These are phyloP conservation scores for Triglochin maritima DNA, from an alignment of 106 monocot genomes.

Conservation along the genomic window DNA sequence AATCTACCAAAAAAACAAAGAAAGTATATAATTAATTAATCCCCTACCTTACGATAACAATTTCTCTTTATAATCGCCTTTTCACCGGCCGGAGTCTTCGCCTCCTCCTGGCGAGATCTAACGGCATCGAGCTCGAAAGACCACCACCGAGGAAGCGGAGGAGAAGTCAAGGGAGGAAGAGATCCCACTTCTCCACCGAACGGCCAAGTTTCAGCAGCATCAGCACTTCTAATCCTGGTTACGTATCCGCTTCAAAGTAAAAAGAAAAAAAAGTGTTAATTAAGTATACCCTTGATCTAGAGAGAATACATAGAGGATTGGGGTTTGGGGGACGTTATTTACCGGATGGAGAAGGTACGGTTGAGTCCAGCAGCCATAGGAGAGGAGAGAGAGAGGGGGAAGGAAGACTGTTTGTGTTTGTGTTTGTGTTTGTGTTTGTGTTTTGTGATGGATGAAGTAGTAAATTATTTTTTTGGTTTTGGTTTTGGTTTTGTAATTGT, in stretches of 20 bases:
- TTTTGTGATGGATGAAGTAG: conserved; percentile 1
- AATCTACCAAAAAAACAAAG: no score
- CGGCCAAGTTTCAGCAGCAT: conserved; percentile 17
- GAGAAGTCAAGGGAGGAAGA: conserved; percentile 5
- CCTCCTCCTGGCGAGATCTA: conserved; percentile 10
- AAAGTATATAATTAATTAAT: no score
- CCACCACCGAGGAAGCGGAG: conserved; percentile 19
- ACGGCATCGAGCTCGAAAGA: conserved; percentile 11
- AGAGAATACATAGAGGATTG: background rate
- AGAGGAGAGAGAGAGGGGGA: conserved; percentile 3
- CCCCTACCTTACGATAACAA: no score
- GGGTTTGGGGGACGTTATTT: background rate
- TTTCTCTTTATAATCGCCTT: no score
- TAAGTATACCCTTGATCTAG: background rate
- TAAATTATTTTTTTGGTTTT: background rate
- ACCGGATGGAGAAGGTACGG: conserved; percentile 23
- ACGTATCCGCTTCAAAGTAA: conserved; percentile 3
- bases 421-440: background rate
- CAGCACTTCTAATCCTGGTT: conserved; percentile 7
- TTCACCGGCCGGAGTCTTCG: no score
- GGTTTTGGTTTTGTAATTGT: background rate
- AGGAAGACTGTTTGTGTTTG: background rate
- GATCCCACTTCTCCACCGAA: background rate
- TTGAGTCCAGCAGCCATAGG: conserved; percentile 6
- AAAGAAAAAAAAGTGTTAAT: background rate